phyloP scores from a whole-genome alignment of 352 stramenopile species.

The Globisporangium rhizosaccharum region DNA sequence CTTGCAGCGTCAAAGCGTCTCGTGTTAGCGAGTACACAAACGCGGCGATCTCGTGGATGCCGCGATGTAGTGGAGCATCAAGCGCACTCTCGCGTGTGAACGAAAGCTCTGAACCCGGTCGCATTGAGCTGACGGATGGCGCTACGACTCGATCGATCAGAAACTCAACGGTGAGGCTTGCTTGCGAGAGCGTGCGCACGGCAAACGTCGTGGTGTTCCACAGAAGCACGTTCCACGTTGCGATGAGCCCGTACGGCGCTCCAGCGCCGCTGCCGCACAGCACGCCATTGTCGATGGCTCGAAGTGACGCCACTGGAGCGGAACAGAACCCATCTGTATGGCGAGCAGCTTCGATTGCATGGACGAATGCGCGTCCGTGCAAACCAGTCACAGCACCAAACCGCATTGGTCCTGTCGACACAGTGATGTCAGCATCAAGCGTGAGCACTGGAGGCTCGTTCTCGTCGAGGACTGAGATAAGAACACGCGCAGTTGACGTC shows the following conservation, averaged over 20 bases:
- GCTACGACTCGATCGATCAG: slow-evolving; percentile 13
- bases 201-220: slow-evolving; percentile 3
- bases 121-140: not conserved
- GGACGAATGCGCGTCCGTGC: slow-evolving; percentile 3
- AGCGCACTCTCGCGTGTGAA: slow-evolving; percentile 2
- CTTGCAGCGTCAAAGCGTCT: slow-evolving; percentile 4
- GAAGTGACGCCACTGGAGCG: not conserved
- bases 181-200: slow-evolving; percentile 15
- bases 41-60: slow-evolving; percentile 1
- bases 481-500: slow-evolving; percentile 19
- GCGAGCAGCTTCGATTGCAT: slow-evolving; percentile 1
- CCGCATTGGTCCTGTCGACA: not conserved
- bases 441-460: slow-evolving; percentile 37
- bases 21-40: slow-evolving; percentile 2
- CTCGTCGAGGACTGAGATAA: slow-evolving; percentile 26
- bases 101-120: not conserved
- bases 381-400: not conserved
- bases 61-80: not conserved
- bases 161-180: slow-evolving; percentile 11
- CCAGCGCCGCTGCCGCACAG: not conserved
- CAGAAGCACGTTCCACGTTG: slow-evolving; percentile 10
- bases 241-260: not conserved
- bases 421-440: slow-evolving; percentile 18
- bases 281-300: not conserved
- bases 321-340: not conserved